A percentile compares a stretch with the other conserved stretches of the same genome.
Evolutionary conservation across 805 yeast genomes (phyloP).

Genomic region (Vanderwaltozyma yarrowii): DNA sequence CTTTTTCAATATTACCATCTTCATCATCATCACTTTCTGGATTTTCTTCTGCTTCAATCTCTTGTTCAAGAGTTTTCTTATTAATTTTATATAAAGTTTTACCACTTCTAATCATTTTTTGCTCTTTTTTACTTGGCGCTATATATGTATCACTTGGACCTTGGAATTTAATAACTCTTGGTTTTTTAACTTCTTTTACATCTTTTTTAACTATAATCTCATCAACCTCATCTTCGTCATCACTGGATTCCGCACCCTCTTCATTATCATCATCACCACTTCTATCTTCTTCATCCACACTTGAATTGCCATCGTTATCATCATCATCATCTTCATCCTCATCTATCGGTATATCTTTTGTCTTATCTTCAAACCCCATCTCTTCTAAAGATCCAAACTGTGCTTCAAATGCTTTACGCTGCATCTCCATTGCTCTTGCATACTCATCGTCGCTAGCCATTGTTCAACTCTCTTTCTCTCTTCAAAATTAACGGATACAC

Average conservation of each 20-base stretch:
- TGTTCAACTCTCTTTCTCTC: too few species aligned
- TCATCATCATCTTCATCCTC: conserved; percentile 6
- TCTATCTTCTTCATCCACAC: conserved; percentile 17
- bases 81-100: conserved; percentile 35
- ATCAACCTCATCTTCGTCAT: conserved; percentile 11
- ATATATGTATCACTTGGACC: conserved; percentile 16
- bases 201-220: neutral
- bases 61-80: conserved; percentile 28
- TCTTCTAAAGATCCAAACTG: conserved; percentile 52
- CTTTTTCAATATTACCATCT: conserved; percentile 33
- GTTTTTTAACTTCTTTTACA: conserved; percentile 2
- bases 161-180: conserved; percentile 21
- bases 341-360: conserved; percentile 15
- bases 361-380: conserved; percentile 42
- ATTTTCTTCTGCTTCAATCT: conserved; percentile 3
- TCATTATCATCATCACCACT: conserved; percentile 6
- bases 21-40: conserved; percentile 11
- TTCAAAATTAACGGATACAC: too few species aligned
- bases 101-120: conserved; percentile 47
- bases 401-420: conserved; percentile 49
- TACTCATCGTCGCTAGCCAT: conserved; percentile 8
- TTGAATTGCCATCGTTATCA: neutral
- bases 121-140: conserved; percentile 37
- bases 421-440: conserved; percentile 35
- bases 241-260: neutral